A percentile compares a stretch with the other conserved stretches of the same genome.
phyloP scores from a whole-genome alignment of 2,329 filamentous ascomycete species.

The Akanthomyces lecanii region DNA sequence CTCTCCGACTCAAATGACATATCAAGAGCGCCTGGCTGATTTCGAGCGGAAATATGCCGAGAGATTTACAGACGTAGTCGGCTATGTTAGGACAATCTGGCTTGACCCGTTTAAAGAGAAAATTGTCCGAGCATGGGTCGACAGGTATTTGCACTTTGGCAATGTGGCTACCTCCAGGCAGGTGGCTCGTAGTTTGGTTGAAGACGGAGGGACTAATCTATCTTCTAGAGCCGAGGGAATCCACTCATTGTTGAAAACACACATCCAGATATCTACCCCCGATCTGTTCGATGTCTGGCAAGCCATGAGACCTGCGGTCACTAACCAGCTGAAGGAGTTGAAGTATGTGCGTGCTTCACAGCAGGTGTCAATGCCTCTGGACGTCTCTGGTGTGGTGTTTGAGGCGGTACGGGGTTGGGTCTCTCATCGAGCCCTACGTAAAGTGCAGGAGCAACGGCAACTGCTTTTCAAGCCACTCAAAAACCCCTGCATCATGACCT shows the following conservation, averaged over 20 bases:
- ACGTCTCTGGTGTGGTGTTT: too few relatives aligned
- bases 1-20: constrained; percentile 19
- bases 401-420: too few relatives aligned
- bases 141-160: constrained; percentile 22
- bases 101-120: constrained; percentile 23
- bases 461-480: too few relatives aligned
- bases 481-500: too few relatives aligned
- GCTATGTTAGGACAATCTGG: constrained; percentile 23
- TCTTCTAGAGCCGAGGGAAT: constrained; percentile 19
- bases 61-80: constrained; percentile 19
- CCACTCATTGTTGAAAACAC: constrained; percentile 16
- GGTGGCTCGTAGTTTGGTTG: neutral
- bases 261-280: neutral
- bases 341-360: too few relatives aligned
- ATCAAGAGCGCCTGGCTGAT: constrained; percentile 19
- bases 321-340: too few relatives aligned
- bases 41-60: constrained; percentile 20
- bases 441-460: too few relatives aligned
- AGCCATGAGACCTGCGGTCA: too few relatives aligned
- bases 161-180: constrained; percentile 16
- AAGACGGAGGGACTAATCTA: neutral
- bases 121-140: constrained; percentile 23
- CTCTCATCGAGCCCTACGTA: too few relatives aligned
- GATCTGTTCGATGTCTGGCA: too few relatives aligned
- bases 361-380: too few relatives aligned